phyloP scores from a whole-genome alignment of 1,284 basidiomycete species.

The Thecaphora frezii region DNA sequence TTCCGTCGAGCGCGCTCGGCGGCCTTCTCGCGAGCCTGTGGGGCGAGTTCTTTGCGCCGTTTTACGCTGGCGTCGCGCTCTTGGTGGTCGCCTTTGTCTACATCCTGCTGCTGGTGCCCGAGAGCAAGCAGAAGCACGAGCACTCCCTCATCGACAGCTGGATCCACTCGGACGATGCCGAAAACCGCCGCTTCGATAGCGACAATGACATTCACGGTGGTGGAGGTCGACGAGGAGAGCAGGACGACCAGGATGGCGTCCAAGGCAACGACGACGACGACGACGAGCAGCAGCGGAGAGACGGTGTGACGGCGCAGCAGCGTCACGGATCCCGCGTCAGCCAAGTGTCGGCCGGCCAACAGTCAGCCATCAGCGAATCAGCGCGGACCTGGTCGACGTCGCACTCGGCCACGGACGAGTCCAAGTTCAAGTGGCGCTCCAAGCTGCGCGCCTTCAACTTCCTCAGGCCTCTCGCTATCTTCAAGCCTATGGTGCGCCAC shows the following conservation, averaged over 20 bases:
- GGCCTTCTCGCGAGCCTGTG: conserved; percentile 44
- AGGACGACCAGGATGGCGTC: conserved; percentile 3
- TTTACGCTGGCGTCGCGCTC: conserved; percentile 43
- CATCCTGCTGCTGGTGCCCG: conserved; percentile 43
- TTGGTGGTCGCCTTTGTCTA: conserved; percentile 37
- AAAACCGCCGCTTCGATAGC: conserved; percentile 4
- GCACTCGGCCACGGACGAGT: conserved; percentile 21
- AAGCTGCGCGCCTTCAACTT: conserved; percentile 40
- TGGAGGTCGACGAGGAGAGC: conserved; percentile 5
- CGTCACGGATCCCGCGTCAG: not conserved
- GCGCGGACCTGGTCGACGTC: conserved; percentile 23
- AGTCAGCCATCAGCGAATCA: conserved; percentile 7
- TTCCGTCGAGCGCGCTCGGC: conserved; percentile 44
- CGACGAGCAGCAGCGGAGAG: conserved; percentile 1
- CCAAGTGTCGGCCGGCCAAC: not conserved
- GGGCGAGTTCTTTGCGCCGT: conserved; percentile 48
- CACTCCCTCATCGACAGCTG: conserved; percentile 42
- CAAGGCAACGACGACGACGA: conserved; percentile 1
- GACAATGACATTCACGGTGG: not conserved
- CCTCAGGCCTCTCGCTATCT: conserved; percentile 41
- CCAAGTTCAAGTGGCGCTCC: conserved; percentile 28
- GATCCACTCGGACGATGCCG: conserved; percentile 24
- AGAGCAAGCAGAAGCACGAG: conserved; percentile 36
- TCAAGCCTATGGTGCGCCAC: conserved; percentile 25
- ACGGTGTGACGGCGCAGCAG: too few relatives aligned